These are phyloP conservation scores for Pyricularia sp. DNA, from an alignment of 2,329 filamentous ascomycete genomes.

Conservation along the genomic window DNA sequence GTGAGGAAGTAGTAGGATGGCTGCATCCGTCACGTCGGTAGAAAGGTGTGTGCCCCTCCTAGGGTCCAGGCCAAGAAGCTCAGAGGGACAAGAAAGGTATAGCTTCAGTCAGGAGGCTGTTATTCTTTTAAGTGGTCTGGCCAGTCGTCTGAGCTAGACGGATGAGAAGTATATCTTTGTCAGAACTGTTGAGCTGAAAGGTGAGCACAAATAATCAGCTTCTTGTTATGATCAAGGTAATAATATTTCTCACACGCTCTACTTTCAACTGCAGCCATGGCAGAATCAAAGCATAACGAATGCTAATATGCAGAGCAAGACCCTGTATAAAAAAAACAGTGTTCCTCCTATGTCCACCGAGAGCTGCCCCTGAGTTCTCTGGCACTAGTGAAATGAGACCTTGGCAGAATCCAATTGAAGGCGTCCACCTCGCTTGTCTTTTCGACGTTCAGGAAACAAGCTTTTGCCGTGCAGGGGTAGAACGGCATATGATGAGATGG, in stretches of 20 bases:
- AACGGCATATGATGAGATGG: neutral
- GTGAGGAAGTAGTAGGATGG: too few species aligned
- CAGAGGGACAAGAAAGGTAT: too few species aligned
- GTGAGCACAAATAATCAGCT: neutral
- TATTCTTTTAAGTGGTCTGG: neutral
- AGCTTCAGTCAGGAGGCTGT: too few species aligned
- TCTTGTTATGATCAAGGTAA: too few species aligned
- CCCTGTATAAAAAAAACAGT: neutral
- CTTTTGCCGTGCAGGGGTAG: neutral
- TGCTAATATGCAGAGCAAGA: neutral
- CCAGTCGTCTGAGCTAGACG: neutral
- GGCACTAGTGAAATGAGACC: neutral
- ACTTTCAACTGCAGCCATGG: too few species aligned
- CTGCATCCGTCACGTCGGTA: too few species aligned
- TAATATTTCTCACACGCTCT: too few species aligned
- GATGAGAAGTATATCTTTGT: neutral
- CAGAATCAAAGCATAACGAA: too few species aligned
- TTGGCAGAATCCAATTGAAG: neutral
- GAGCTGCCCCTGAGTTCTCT: neutral
- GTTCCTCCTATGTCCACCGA: neutral
- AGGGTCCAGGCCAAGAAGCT: too few species aligned
- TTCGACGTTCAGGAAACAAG: neutral
- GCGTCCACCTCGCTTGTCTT: neutral
- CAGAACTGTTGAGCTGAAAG: neutral
- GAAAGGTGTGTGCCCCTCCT: too few species aligned